Conservation (phyloP, 768 basidiomycete genomes). For the Leucosporidium yakuticum region DNA sequence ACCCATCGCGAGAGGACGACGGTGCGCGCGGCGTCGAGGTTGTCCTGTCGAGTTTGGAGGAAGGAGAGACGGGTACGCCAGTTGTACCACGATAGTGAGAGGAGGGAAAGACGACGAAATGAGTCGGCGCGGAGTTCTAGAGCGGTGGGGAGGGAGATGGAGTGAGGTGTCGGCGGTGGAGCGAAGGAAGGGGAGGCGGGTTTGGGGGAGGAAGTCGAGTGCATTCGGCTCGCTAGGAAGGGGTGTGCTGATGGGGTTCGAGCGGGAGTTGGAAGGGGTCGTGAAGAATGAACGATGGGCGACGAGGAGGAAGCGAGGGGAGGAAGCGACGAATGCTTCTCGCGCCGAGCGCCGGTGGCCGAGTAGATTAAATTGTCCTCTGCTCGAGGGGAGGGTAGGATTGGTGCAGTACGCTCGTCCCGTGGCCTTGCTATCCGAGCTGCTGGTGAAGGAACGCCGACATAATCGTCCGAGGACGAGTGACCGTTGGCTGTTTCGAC, state of each 20-base stretch:
- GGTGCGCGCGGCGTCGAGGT: neutral
- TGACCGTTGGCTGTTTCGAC: neutral
- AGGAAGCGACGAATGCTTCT: neutral
- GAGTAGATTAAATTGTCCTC: neutral
- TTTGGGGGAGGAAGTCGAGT: neutral
- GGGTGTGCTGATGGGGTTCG: no score
- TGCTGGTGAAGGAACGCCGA: conserved; percentile 14
- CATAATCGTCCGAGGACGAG: conserved; percentile 23
- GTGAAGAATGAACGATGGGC: neutral
- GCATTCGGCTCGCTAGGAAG: neutral
- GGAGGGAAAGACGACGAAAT: conserved; percentile 2
- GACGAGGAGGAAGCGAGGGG: neutral
- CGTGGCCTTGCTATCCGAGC: no score
- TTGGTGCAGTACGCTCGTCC: neutral
- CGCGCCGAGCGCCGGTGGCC: neutral
- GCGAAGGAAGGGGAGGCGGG: neutral
- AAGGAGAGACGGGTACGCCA: neutral
- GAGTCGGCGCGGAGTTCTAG: conserved; percentile 10
- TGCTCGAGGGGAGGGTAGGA: neutral
- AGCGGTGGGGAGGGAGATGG: conserved; percentile 1
- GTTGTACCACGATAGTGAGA: neutral
- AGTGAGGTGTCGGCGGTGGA: neutral
- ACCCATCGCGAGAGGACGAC: conserved; percentile 16
- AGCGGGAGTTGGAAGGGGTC: neutral
- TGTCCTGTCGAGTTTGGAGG: neutral